Evolutionary conservation across 2,329 filamentous ascomycete species (phyloP).

Genomic region (Talaromyces sp.): DNA sequence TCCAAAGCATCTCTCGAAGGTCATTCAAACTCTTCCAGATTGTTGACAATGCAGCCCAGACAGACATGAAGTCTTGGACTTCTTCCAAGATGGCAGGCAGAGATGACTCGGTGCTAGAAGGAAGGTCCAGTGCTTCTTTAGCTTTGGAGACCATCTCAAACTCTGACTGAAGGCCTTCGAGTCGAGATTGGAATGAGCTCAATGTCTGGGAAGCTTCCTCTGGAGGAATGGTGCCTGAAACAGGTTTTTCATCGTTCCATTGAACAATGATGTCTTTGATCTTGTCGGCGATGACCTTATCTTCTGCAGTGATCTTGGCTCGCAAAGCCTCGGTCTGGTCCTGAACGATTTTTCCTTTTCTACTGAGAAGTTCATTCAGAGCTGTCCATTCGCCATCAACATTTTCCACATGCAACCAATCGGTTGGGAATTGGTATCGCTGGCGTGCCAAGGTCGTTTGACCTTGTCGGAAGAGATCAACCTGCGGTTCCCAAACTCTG

Average conservation of each 20-base stretch:
- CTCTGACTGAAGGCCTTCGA: conserved; percentile 80
- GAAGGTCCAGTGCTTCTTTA: conserved; percentile 91
- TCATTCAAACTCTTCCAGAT: conserved; percentile 97
- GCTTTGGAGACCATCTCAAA: conserved; percentile 92
- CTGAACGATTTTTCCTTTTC: conserved; percentile 91
- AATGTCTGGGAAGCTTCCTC: conserved; percentile 82
- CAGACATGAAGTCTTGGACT: conserved; percentile 97
- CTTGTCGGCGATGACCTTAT: conserved; percentile 83
- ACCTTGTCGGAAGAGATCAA: conserved; percentile 92
- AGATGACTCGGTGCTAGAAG: conserved; percentile 72
- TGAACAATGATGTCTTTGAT: conserved; percentile 77
- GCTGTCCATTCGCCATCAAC: conserved; percentile 95
- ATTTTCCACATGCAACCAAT: conserved; percentile 95
- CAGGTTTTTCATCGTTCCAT: conserved; percentile 96
- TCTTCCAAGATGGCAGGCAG: conserved; percentile 86
- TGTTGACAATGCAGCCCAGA: conserved; percentile 91
- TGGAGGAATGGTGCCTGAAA: conserved; percentile 88
- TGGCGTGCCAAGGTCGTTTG: conserved; percentile 88
- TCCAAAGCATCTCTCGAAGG: conserved; percentile 88
- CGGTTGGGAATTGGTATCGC: conserved; percentile 84
- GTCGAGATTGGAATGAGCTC: conserved; percentile 73
- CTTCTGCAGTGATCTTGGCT: conserved; percentile 91
- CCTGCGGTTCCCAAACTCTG: conserved; percentile 89
- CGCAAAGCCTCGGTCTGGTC: conserved; percentile 93
- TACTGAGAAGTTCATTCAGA: conserved; percentile 82